A percentile compares a stretch with the other conserved stretches of the same genome.
Conservation (phyloP, 2,329 filamentous ascomycete genomes). For the Fusarium chaquense region DNA sequence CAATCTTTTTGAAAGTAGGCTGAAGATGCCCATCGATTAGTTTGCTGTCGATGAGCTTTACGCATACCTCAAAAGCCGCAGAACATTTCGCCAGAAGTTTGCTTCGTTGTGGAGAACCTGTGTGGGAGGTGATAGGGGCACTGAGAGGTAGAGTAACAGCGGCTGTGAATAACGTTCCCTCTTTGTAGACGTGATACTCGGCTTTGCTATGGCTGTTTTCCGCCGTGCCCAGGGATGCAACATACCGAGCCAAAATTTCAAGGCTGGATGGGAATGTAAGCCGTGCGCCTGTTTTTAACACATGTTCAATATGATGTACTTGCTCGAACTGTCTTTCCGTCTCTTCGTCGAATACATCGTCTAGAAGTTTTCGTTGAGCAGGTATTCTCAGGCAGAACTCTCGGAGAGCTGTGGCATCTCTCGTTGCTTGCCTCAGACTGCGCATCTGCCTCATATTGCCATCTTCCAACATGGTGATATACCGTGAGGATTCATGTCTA, state of each 20-base stretch:
- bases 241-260: slow-evolving; percentile 78
- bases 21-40: slow-evolving; percentile 81
- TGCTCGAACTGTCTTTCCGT: slow-evolving; percentile 38
- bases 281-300: slow-evolving; percentile 78
- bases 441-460: slow-evolving; percentile 72
- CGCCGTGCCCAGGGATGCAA: slow-evolving; percentile 67
- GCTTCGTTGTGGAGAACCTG: slow-evolving; percentile 72
- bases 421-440: slow-evolving; percentile 69
- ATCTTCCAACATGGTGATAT: slow-evolving; percentile 84
- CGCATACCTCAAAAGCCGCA: slow-evolving; percentile 86
- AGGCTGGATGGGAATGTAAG: slow-evolving; percentile 83
- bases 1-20: slow-evolving; percentile 76
- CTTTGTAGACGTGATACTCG: slow-evolving; percentile 72
- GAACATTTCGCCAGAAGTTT: slow-evolving; percentile 88
- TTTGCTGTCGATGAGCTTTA: slow-evolving; percentile 72
- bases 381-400: slow-evolving; percentile 81
- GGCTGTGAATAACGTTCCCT: slow-evolving; percentile 73
- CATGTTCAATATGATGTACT: slow-evolving; percentile 63
- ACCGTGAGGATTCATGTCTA: slow-evolving; percentile 80
- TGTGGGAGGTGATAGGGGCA: slow-evolving; percentile 76
- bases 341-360: slow-evolving; percentile 37
- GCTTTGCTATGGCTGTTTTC: slow-evolving; percentile 51
- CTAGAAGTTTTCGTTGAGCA: slow-evolving; percentile 70
- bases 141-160: slow-evolving; percentile 82
- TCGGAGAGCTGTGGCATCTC: slow-evolving; percentile 74